Conservation (phyloP, 1,284 basidiomycete species). For the Ganoderma resinaceum region DNA sequence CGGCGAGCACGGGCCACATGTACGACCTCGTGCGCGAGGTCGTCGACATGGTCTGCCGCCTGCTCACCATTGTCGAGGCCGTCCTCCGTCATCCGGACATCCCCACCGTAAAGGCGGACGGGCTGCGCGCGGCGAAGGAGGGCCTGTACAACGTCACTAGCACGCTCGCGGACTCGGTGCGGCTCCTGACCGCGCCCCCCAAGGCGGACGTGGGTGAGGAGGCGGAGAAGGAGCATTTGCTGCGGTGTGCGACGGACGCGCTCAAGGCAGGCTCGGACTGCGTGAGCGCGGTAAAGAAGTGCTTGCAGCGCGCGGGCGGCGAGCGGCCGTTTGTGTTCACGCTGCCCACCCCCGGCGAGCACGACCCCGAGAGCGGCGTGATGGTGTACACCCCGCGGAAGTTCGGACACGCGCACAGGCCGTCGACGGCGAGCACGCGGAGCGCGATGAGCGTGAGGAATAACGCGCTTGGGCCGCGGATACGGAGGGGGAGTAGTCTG, state of each 20-base stretch:
- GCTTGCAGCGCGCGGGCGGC: constrained; percentile 65
- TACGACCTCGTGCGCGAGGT: constrained; percentile 95
- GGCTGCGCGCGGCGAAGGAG: constrained; percentile 78
- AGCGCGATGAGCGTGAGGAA: constrained; percentile 9
- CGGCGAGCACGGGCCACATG: constrained; percentile 91
- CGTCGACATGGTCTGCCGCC: constrained; percentile 90
- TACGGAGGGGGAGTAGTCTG: constrained; percentile 44
- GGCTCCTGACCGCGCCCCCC: constrained; percentile 66
- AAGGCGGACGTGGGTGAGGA: constrained; percentile 71
- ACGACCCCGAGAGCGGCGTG: constrained; percentile 41
- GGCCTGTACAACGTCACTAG: constrained; percentile 87
- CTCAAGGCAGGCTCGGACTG: constrained; percentile 91
- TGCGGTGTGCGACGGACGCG: constrained; percentile 87
- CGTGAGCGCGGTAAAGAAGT: constrained; percentile 82
- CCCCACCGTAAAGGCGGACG: constrained; percentile 59
- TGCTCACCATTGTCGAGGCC: constrained; percentile 92
- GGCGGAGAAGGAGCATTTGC: constrained; percentile 78
- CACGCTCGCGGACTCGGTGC: constrained; percentile 88
- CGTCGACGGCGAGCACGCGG: constrained; percentile 22
- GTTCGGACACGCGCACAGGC: constrained; percentile 42
- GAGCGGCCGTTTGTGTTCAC: constrained; percentile 71
- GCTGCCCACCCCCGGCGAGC: constrained; percentile 57
- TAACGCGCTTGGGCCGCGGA: constrained; percentile 31
- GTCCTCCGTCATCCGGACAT: constrained; percentile 77
- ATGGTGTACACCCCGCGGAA: constrained; percentile 52